Percentiles rank a stretch among this genome's conserved stretches.
These are phyloP conservation scores for Telopea speciosissima DNA, from an alignment of 177 flowering plant genomes.

Conservation along the genomic window DNA sequence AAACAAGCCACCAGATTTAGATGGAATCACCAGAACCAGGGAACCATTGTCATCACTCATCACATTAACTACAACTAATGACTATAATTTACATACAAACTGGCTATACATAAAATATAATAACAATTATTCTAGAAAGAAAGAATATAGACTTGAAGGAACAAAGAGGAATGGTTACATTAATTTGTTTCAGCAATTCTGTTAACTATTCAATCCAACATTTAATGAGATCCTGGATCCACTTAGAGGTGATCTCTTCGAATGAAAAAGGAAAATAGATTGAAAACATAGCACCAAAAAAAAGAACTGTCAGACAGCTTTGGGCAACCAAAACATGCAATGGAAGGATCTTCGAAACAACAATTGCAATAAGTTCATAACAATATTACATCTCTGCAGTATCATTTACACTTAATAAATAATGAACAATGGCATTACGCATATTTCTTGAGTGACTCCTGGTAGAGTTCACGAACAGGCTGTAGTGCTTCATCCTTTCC, in stretches of 20 bases:
- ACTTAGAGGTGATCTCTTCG: neutral
- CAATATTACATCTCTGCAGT: too few relatives aligned
- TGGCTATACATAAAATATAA: too few relatives aligned
- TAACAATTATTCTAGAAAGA: neutral
- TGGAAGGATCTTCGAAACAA: neutral
- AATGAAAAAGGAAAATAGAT: too few relatives aligned
- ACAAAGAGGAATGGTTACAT: neutral
- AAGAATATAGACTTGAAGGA: neutral
- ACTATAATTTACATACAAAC: too few relatives aligned
- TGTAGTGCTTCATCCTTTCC: slow-evolving; percentile 82
- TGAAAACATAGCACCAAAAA: too few relatives aligned
- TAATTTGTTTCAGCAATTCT: too few relatives aligned
- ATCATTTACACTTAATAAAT: slow-evolving; percentile 1
- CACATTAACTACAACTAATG: neutral
- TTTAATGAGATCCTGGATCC: neutral
- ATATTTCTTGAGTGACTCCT: slow-evolving; percentile 55
- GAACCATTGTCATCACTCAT: neutral
- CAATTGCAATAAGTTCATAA: neutral
- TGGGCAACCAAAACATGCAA: too few relatives aligned
- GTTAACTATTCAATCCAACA: neutral
- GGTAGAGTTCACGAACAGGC: slow-evolving; percentile 72
- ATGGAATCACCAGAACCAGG: neutral
- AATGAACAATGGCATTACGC: slow-evolving; percentile 36
- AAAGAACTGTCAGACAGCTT: too few relatives aligned
- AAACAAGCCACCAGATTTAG: neutral